Evolutionary conservation across 495 filamentous ascomycete species (phyloP), one percentile per base, ranked within the genome.

Genomic region (Melanomma pulvis-pyrius): DNA sequence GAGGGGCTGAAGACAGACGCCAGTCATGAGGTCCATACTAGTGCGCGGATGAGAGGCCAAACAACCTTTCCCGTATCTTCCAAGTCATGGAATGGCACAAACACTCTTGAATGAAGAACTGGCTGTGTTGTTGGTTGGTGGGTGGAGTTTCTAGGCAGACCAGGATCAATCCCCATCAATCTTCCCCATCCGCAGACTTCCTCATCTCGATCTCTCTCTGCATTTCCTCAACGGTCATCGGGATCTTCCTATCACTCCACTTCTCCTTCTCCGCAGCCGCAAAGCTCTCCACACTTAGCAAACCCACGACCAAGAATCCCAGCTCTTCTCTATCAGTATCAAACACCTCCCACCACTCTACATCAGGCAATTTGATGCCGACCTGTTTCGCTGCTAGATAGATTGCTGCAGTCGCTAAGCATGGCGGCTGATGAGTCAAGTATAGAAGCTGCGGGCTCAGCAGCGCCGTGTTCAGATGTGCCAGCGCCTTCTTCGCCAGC

Each of bases 291-390:
- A 93, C 81, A 60, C 93, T 96, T 52, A 84, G 78, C 86, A 98
- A 86, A 0, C 81, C 92, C 26, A 96, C 91, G 13, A 96, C 93
- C 68, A 98, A 72, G 71, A 98, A 98, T 2, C 94, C 94, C 51
- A 98, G 79, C 74, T 96, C 92, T 81, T 98, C 94, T 22, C 96
- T 82, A 53, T 97, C 93, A n/a, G 92, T 90, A 79, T 98, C 94
- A 76, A 98, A 98, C 0, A 97, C 90, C 77, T 96, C 92, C 94
- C 94, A 98, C 94, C 94, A 98, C 54, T 91, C 88, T 25, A 79
- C 82, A 53, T 87, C 87, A 1, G 93, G 90, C 76, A 98, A 81
- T 74, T 90, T 91, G 29, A 89, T 83, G 0, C 82, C 87, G 1
- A 86, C 74, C 60, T 98, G 92, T 25, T 90, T 84, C n/a, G 92